A percentile compares a stretch with the other conserved stretches of the same genome.
These are phyloP conservation scores for Fusarium transvaalense DNA, from an alignment of 2,329 filamentous ascomycete genomes.

Conservation along the genomic window DNA sequence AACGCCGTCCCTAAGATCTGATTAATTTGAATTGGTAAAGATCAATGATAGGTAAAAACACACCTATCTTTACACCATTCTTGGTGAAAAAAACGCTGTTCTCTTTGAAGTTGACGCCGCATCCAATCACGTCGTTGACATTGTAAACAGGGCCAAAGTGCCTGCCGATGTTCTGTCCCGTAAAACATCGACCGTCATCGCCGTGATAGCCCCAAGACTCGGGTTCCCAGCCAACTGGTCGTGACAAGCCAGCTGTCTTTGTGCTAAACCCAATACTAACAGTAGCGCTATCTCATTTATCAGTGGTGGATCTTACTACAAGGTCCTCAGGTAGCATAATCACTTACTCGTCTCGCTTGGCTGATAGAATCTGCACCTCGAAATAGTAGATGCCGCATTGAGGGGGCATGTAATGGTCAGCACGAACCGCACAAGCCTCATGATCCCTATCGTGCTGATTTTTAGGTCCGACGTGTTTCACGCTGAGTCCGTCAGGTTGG, in stretches of 20 bases:
- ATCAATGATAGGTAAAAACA: slow-evolving; percentile 34
- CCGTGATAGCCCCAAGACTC: slow-evolving; percentile 78
- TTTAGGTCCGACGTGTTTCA: slow-evolving; percentile 68
- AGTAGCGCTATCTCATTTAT: slow-evolving; percentile 60
- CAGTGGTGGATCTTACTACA: not conserved
- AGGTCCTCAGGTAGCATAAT: not conserved
- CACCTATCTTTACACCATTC: slow-evolving; percentile 70
- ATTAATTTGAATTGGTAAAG: slow-evolving; percentile 43
- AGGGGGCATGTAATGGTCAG: slow-evolving; percentile 87
- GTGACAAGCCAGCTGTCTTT: slow-evolving; percentile 64
- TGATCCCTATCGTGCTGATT: slow-evolving; percentile 67
- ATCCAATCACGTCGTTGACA: slow-evolving; percentile 71
- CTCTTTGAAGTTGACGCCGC: slow-evolving; percentile 74
- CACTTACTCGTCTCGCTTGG: slow-evolving; percentile 68
- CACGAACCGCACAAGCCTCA: slow-evolving; percentile 85
- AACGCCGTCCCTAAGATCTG: slow-evolving; percentile 71
- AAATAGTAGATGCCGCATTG: slow-evolving; percentile 97
- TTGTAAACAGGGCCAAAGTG: slow-evolving; percentile 69
- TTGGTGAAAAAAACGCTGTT: slow-evolving; percentile 77
- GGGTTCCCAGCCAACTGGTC: slow-evolving; percentile 75
- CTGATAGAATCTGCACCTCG: slow-evolving; percentile 71
- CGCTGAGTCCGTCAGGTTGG: slow-evolving; percentile 77
- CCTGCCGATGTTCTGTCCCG: slow-evolving; percentile 68
- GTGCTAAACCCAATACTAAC: slow-evolving; percentile 74
- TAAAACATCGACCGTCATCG: slow-evolving; percentile 74